Percentiles rank a stretch among this genome's conserved stretches.
phyloP scores from a whole-genome alignment of 768 basidiomycete species.

The Paxillus involutus region DNA sequence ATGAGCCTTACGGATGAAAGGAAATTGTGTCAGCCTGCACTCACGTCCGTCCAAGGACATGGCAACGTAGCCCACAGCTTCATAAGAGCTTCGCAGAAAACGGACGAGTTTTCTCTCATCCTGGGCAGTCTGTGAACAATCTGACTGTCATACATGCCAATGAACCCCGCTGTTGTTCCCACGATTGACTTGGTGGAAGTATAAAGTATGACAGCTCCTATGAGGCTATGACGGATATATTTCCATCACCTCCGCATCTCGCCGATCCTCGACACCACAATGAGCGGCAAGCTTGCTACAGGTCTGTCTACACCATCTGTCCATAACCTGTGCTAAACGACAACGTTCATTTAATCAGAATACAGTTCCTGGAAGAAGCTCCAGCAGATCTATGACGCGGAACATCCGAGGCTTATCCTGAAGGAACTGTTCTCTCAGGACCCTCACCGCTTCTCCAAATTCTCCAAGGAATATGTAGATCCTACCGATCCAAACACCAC shows the following conservation, averaged over 20 bases:
- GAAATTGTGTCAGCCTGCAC: constrained; percentile 10
- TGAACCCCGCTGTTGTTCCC: constrained; percentile 14
- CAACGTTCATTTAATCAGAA: constrained; percentile 44
- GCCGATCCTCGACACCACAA: constrained; percentile 24
- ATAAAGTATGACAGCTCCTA: constrained; percentile 12
- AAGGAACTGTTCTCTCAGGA: constrained; percentile 93
- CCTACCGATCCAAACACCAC: constrained; percentile 65
- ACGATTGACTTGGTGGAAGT: constrained; percentile 13
- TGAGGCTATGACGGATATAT: constrained; percentile 1
- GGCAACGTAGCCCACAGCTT: constrained; percentile 5
- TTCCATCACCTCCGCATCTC: constrained; percentile 1
- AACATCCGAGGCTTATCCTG: constrained; percentile 74
- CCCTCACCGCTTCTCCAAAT: constrained; percentile 82
- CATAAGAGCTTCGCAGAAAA: background rate
- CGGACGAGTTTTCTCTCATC: constrained; percentile 20
- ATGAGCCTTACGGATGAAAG: background rate
- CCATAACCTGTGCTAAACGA: background rate
- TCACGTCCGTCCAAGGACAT: constrained; percentile 4
- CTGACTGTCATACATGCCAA: background rate
- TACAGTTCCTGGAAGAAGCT: constrained; percentile 92
- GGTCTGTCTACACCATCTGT: constrained; percentile 31
- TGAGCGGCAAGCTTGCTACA: constrained; percentile 67
- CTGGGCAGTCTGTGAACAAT: constrained; percentile 6
- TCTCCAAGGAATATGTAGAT: constrained; percentile 75
- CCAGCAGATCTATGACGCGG: constrained; percentile 74